Evolutionary conservation across 805 yeast species (phyloP).

Genomic region (Isabelozyma heimii): DNA sequence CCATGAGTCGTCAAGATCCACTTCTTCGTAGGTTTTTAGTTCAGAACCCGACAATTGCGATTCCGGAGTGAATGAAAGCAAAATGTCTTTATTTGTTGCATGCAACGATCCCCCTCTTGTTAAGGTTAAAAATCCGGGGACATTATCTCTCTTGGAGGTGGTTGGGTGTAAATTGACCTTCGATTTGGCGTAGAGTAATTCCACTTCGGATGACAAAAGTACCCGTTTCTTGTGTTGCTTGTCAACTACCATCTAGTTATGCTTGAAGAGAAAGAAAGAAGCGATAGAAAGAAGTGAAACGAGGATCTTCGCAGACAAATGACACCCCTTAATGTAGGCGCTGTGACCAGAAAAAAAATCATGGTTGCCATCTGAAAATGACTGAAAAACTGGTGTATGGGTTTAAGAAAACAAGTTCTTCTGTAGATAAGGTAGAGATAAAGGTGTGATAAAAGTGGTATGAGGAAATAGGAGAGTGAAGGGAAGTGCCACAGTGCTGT

Average conservation of each 20-base stretch:
- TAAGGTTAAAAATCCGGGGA: slow-evolving; percentile 73
- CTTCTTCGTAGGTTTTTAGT: slow-evolving; percentile 42
- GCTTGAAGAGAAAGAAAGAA: neutral
- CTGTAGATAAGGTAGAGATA: neutral
- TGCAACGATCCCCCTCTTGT: slow-evolving; percentile 45
- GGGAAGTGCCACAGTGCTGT: too few relatives aligned
- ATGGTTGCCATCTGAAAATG: neutral
- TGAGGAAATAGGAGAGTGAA: too few relatives aligned
- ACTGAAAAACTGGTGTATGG: neutral
- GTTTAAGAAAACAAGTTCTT: neutral
- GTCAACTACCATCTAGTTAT: slow-evolving; percentile 3
- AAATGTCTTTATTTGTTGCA: slow-evolving; percentile 51
- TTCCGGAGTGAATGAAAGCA: slow-evolving; percentile 71
- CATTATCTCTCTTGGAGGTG: slow-evolving; percentile 66
- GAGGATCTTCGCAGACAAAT: neutral
- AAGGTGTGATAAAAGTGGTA: neutral
- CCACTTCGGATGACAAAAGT: slow-evolving; percentile 32
- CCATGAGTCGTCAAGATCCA: slow-evolving; percentile 35
- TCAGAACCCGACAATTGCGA: slow-evolving; percentile 45
- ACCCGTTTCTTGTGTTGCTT: slow-evolving; percentile 1
- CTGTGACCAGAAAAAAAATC: neutral
- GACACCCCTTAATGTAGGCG: neutral
- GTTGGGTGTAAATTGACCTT: slow-evolving; percentile 86
- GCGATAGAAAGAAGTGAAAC: neutral
- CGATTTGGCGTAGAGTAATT: slow-evolving; percentile 54